Evolutionary conservation across 129 eudicot species (phyloP).

Genomic region (Artemisia annua): DNA sequence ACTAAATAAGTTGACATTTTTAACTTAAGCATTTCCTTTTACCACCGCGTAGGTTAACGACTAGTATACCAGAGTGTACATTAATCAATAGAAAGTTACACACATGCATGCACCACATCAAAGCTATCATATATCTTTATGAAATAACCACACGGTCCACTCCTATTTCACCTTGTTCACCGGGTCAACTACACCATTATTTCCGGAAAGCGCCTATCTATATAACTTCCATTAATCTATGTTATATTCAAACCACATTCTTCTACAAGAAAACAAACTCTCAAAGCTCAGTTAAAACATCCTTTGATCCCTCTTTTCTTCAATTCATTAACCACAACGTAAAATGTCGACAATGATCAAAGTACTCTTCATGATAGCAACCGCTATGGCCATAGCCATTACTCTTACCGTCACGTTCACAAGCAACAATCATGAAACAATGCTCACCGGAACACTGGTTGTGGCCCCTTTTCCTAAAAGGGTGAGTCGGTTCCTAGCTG

Average conservation of each 20-base stretch:
- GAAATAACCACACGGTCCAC: slow-evolving; percentile 8
- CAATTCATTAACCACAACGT: slow-evolving; percentile 8
- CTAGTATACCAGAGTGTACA: neutral
- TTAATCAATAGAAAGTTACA: slow-evolving; percentile 14
- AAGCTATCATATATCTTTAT: slow-evolving; percentile 20
- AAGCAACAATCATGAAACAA: neutral
- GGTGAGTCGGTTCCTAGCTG: slow-evolving; percentile 58
- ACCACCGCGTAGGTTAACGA: slow-evolving; percentile 18
- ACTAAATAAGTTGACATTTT: neutral
- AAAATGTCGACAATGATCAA: slow-evolving; percentile 30
- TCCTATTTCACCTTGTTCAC: slow-evolving; percentile 8
- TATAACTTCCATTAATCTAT: neutral
- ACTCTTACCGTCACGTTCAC: slow-evolving; percentile 26
- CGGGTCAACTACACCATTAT: slow-evolving; percentile 30
- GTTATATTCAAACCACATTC: neutral
- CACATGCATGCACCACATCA: slow-evolving; percentile 14
- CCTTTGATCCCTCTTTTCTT: neutral
- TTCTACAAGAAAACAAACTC: neutral
- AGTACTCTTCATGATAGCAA: slow-evolving; percentile 35
- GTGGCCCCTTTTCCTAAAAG: slow-evolving; percentile 28
- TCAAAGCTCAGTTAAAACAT: neutral
- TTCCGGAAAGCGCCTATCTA: neutral
- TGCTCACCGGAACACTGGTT: neutral
- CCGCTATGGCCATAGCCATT: slow-evolving; percentile 42
- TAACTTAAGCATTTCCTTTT: neutral